Base-by-base conservation (phyloP, 2,329 filamentous ascomycete species). In the Pseudogymnoascus verrucosus region DNA sequence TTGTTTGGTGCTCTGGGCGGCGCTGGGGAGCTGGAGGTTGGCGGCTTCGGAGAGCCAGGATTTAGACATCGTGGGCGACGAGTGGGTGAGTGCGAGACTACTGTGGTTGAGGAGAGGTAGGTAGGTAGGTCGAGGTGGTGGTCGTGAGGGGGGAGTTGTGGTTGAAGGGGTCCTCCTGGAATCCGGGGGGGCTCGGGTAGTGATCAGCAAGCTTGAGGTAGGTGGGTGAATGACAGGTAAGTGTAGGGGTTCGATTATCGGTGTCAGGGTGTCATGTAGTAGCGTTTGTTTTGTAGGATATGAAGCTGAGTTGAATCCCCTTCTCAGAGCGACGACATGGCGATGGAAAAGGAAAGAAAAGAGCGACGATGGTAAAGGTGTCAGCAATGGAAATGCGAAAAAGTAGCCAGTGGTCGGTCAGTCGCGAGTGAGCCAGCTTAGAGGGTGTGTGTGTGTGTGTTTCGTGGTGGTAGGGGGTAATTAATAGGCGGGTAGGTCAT, bases 171-270 rank as follows among this genome's bases (percentile, higher is more conserved):
- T 31, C 4, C 12, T 54, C n/a, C n/a, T n/a, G n/a, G 14, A 54
- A 54, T 54, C 26, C 47, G 47, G 47, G 44, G 47, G n/a, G 44
- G n/a, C 44, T 54, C 47, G 26, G 47, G 47, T 31, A 54, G 47
- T 26, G 47, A 54, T 54, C 47, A 54, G 26, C 47, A 31, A n/a
- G 7, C 1, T 7, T 54, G 47, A 31, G 2, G 7, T n/a, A n/a
- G n/a, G n/a, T n/a, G 23, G 31, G 14, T 10, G 44, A 31, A 16
- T 54, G 47, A 54, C 47, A 54, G 47, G 26, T 54, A 8, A 8
- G 10, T 16, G n/a, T 54, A 31, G 47, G 44, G 47, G 26, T 31
- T 54, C n/a, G 26, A 54, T 54, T 31, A 4, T 31, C n/a, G 14
- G 44, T 54, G 26, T 54, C 47, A 31, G 47, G 26, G n/a, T 26